phyloP scores from a whole-genome alignment of 75 land plant species.

The Chamaecyparis obtusa region DNA sequence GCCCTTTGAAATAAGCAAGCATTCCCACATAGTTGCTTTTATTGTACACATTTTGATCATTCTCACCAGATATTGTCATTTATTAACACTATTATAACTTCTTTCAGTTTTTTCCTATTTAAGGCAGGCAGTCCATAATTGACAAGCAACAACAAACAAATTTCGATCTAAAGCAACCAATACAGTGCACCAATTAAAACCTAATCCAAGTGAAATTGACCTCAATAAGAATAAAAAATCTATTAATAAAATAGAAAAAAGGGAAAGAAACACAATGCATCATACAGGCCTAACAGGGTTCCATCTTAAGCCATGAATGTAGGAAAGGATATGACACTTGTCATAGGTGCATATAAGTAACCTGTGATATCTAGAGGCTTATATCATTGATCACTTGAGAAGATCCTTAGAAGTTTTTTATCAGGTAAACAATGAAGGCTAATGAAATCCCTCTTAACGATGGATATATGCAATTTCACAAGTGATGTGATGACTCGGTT shows the following conservation, averaged over 20 bases:
- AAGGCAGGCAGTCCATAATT: neutral
- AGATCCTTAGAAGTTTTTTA: neutral
- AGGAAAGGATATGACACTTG: neutral
- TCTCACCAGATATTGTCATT: neutral
- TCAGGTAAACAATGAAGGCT: neutral
- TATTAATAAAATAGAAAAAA: too few relatives aligned
- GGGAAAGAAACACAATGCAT: neutral
- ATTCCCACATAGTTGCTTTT: neutral
- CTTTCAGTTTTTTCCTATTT: neutral
- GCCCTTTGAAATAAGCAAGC: neutral
- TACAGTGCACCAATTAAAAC: neutral
- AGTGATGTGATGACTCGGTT: neutral
- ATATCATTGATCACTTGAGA: neutral
- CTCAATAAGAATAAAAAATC: too few relatives aligned
- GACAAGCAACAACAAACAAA: neutral
- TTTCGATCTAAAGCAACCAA: neutral
- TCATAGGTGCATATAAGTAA: neutral
- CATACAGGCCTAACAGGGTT: neutral
- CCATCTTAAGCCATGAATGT: neutral
- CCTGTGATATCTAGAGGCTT: neutral
- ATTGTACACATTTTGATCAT: neutral
- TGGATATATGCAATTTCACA: neutral
- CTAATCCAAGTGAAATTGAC: neutral
- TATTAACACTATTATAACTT: neutral
- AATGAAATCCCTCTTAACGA: neutral